These are phyloP conservation scores for Dothistroma septosporum DNA, from an alignment of 2,329 filamentous ascomycete species.

Conservation along the genomic window DNA sequence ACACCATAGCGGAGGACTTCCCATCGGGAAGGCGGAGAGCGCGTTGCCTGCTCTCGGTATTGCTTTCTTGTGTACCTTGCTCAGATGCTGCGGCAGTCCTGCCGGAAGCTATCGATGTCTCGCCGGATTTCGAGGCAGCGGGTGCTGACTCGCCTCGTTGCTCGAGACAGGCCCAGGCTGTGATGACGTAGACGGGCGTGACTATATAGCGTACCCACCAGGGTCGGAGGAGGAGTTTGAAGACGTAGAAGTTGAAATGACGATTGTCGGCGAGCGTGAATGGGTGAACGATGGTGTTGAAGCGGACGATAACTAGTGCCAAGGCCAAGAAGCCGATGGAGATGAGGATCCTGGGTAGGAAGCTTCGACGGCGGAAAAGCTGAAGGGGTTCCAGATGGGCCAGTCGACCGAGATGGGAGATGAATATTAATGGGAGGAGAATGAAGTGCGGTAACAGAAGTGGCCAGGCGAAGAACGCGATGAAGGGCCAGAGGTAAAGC, in stretches of 20 bases:
- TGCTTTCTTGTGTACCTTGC: not conserved
- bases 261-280: slow-evolving; percentile 95
- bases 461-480: slow-evolving; percentile 84
- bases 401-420: slow-evolving; percentile 23
- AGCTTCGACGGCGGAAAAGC: slow-evolving; percentile 32
- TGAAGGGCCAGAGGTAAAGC: slow-evolving; percentile 90
- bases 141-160: slow-evolving; percentile 44
- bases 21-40: slow-evolving; percentile 24
- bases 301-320: slow-evolving; percentile 57
- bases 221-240: slow-evolving; percentile 67
- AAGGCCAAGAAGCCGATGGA: slow-evolving; percentile 36
- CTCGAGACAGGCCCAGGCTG: slow-evolving; percentile 64
- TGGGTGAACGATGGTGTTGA: slow-evolving; percentile 91
- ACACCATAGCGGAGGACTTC: slow-evolving; percentile 34
- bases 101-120: not conserved
- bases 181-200: slow-evolving; percentile 65
- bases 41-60: not conserved
- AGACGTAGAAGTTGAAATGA: slow-evolving; percentile 96
- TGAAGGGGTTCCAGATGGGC: slow-evolving; percentile 31
- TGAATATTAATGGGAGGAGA: slow-evolving; percentile 25
- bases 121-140: slow-evolving; percentile 1
- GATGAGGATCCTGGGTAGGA: slow-evolving; percentile 39
- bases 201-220: slow-evolving; percentile 46
- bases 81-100: not conserved
- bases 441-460: slow-evolving; percentile 59